Evolutionary conservation across 257 asterid species (phyloP), one percentile per base, ranked within the genome.

Genomic region (Jaltomata sinuosa): DNA sequence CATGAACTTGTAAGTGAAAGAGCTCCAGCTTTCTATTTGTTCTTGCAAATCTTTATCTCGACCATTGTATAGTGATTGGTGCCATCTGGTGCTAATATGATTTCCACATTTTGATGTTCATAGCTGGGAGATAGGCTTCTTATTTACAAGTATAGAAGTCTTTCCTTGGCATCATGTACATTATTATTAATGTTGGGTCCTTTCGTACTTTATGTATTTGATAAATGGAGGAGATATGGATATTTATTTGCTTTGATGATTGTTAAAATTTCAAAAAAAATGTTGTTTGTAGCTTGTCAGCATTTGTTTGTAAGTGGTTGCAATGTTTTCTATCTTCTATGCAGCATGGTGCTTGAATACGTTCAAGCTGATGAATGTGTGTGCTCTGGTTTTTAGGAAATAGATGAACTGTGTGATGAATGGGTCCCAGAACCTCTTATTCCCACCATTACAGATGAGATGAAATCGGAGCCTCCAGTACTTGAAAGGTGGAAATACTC

Each of bases 391-490:
- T 67, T 91, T 87, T 87, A 96, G 99, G 99, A 96, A 93, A 93
- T 96, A 82, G 99, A 96, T 86, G 99, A 96, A 87, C 87, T 96
- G 74, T 95, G 98, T 88, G 96, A 91, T 84, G 98, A 95, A 85
- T 95, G 99, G 99, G 94, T 89, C 83, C 99, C 99, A 14, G 98
- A 95, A 89, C 87, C 99, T 68, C 93, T 95, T 81, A 95, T 93
- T 88, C 97, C 98, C 42, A 31, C 90, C 62, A 89, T 93, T 74
- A 84, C 91, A 88, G 93, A 91, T 81, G 97, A 93, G 59, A 87
- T 89, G 92, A 92, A 90, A 87, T 89, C 87, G 77, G 98, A 96
- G 72, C 92, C 99, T 88, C 98, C 96, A 8, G 93, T 93, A 22
- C 50, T 96, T 84, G 98, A 96, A 88, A 93, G 99, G 99, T 94